Base-by-base conservation (phyloP, 140 eudicot species). In the Bidens hawaiensis region DNA sequence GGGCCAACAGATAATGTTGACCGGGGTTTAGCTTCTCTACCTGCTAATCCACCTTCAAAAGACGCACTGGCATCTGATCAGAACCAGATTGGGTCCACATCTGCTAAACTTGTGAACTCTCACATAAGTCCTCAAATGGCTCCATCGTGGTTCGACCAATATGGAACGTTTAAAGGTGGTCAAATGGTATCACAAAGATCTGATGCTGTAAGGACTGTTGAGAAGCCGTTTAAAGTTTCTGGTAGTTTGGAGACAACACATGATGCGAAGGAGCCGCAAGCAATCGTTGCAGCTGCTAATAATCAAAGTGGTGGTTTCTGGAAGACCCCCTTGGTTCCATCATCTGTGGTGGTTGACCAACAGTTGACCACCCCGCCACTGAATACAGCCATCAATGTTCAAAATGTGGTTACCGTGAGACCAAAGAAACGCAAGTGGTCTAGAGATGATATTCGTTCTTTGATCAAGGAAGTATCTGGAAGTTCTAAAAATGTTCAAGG, bases 71-170 rank as follows among this genome's bases (percentile, higher is more conserved):
- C 51, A 2, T 53, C 64, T 69, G 79, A 80, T 46, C 89, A 38
- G 23, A 65, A n/a, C n/a, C n/a, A n/a, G n/a, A n/a, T n/a, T n/a
- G n/a, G n/a, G n/a, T n/a, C n/a, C n/a, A n/a, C n/a, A n/a, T n/a
- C n/a, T n/a, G n/a, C n/a, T n/a, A n/a, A n/a, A n/a, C n/a, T n/a
- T n/a, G n/a, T n/a, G n/a, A n/a, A 64, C 48, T 30, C 76, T 64
- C 80, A 78, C 28, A 72, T 83, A 60, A 79, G 81, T 74, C 85
- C 94, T 1, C 95, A 90, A 75, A 90, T 86, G 95, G 95, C 94
- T 13, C 95, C 94, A 8, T 73, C 94, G 5, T 86, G 95, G 97
- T 90, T 89, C 72, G 82, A 81, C 45, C 89, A 85, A 63, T 81
- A 70, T 65, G 91, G 94, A 71, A 64, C 85, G 16, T 75, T 75